Evolutionary conservation across 2,329 filamentous ascomycete genomes (phyloP), one percentile per base, ranked within the genome.

Genomic region (Diaporthe ilicicola): DNA sequence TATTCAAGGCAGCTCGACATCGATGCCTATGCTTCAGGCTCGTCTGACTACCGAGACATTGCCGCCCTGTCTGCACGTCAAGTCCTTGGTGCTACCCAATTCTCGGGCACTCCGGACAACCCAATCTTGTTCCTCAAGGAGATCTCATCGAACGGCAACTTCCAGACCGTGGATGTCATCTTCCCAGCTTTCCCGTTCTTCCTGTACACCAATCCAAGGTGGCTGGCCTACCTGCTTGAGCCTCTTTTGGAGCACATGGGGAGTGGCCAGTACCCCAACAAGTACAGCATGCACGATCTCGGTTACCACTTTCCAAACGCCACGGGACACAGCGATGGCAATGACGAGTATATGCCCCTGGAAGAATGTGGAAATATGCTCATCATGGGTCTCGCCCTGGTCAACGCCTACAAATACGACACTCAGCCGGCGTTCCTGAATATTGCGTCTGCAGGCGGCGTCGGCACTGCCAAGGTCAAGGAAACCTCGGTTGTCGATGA

Each of bases 131-230:
- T 96, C 81, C 82, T 95, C 72, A 96, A 96, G 78, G 94, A 96
- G 79, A 95, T 96, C 69, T 94, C 92, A 1, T 94, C 92, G 2
- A 93, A 95, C 76, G 93, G 93, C 4, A 95, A 97, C 76, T 91
- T 91, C 79, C 93, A 96, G 78, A 96, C 93, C 0, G 92, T 96
- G 13, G 93, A 95, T 82, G 93, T 97, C 70, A 95, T 97, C 76
- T 96, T 94, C 83, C 94, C 93, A 0, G 88, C 93, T 0, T 95
- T 94, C 81, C 93, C 94, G 0, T 96, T 95, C 85, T 95, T 95
- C 84, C 80, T 95, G 24, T 96, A 95, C 78, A 94, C 93, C 22
- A 94, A 95, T 75, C 93, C 93, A 2, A 86, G 89, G 71, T 95
- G 93, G 93, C 83, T 95, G 70, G 92, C 90, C 1, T 95, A 95